Conservation (phyloP, 2,329 filamentous ascomycete species). For the Thielaviopsis musarum region DNA sequence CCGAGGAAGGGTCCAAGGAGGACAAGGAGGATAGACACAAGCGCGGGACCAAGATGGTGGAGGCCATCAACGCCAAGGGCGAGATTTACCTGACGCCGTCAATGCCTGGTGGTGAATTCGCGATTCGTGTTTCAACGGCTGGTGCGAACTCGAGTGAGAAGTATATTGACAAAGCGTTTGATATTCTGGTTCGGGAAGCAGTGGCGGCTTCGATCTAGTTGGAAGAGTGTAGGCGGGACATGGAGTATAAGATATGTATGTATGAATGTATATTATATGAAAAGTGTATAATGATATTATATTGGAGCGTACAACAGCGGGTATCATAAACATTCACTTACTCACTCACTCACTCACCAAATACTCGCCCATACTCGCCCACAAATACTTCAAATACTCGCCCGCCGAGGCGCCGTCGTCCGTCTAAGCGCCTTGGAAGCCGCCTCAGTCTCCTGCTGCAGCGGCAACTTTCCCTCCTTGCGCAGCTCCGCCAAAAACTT, state of each 20-base stretch:
- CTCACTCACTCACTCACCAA: neutral
- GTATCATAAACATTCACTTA: neutral
- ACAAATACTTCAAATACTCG: conserved; percentile 43
- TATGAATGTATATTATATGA: conserved; percentile 13
- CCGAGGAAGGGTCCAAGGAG: conserved; percentile 10
- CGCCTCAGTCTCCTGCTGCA: conserved; percentile 50
- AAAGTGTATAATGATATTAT: conserved; percentile 6
- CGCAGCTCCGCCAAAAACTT: conserved; percentile 62
- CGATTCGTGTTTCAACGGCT: conserved; percentile 66
- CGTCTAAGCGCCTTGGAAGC: conserved; percentile 53
- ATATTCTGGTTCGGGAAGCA: conserved; percentile 34
- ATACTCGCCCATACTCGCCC: neutral
- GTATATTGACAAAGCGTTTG: conserved; percentile 58
- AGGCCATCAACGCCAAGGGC: conserved; percentile 53
- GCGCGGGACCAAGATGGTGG: conserved; percentile 59
- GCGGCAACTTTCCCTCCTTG: conserved; percentile 57
- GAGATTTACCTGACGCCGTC: conserved; percentile 73
- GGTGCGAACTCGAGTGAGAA: conserved; percentile 51
- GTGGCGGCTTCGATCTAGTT: neutral
- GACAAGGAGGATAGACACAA: conserved; percentile 40
- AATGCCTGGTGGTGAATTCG: conserved; percentile 54
- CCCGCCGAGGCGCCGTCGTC: conserved; percentile 63
- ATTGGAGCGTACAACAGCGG: neutral
- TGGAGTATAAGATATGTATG: conserved; percentile 6
- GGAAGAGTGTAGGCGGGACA: neutral